Conservation (phyloP, 129 eudicot species). For the Apium graveolens region DNA sequence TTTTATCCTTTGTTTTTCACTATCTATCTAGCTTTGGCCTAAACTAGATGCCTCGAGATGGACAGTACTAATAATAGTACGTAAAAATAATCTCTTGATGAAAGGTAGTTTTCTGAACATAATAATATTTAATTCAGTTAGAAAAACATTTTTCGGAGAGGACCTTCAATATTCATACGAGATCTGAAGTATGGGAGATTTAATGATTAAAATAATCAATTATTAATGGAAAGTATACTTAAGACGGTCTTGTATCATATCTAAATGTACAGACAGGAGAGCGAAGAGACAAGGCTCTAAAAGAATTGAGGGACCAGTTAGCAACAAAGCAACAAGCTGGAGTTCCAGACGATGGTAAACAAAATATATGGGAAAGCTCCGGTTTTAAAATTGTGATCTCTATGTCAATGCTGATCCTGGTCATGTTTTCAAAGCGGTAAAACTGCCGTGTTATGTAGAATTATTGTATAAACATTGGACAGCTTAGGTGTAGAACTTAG, state of each 20-base stretch:
- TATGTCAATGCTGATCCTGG: constrained; percentile 85
- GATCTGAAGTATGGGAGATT: neutral
- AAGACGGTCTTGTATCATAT: neutral
- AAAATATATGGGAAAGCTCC: constrained; percentile 69
- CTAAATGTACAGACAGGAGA: constrained; percentile 55
- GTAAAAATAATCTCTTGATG: neutral
- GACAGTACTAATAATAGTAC: neutral
- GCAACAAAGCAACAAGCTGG: constrained; percentile 39
- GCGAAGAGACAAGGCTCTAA: constrained; percentile 70
- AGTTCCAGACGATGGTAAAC: constrained; percentile 24
- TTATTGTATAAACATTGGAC: constrained; percentile 3
- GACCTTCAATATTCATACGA: neutral
- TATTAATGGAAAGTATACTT: neutral
- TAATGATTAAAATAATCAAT: neutral
- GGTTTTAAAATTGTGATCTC: constrained; percentile 72
- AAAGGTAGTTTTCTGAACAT: neutral
- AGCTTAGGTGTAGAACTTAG: neutral
- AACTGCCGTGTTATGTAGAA: neutral
- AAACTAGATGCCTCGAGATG: neutral
- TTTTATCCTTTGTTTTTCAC: neutral
- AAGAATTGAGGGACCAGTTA: constrained; percentile 71
- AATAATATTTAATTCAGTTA: neutral
- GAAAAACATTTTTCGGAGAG: neutral
- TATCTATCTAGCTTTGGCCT: neutral
- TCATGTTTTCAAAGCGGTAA: constrained; percentile 70